phyloP scores from a whole-genome alignment of 140 eudicot species.

The Stevia rebaudiana region DNA sequence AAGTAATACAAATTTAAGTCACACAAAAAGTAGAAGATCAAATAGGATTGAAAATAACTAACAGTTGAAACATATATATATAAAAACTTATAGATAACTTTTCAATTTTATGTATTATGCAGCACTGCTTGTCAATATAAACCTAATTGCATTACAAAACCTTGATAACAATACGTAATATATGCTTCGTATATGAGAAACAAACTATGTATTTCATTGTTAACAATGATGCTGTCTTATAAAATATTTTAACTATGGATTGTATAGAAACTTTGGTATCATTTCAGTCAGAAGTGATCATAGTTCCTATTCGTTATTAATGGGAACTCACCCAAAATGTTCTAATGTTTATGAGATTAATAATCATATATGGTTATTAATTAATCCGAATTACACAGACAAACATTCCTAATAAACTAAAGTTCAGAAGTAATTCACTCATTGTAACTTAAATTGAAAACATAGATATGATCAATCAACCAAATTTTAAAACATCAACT shows the following conservation, averaged over 20 bases:
- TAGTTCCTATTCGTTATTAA: not conserved
- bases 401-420: not conserved
- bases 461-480: not conserved
- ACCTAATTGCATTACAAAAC: not conserved
- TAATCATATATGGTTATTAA: not conserved
- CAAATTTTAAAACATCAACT: not conserved
- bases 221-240: not conserved
- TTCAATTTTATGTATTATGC: not conserved
- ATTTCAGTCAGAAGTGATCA: not conserved
- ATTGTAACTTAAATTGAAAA: not conserved
- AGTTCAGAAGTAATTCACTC: not conserved
- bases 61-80: not conserved
- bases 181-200: not conserved
- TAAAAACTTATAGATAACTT: not conserved
- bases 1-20: conserved; percentile 7
- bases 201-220: not conserved
- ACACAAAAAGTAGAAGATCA: not conserved
- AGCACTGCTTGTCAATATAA: not conserved
- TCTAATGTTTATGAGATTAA: not conserved
- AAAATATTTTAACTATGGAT: not conserved
- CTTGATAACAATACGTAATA: not conserved
- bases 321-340: not conserved
- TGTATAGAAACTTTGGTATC: not conserved
- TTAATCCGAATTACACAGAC: not conserved
- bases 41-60: not conserved